These are phyloP conservation scores for Asterophora parasitica DNA, from an alignment of 768 basidiomycete genomes.

Conservation along the genomic window DNA sequence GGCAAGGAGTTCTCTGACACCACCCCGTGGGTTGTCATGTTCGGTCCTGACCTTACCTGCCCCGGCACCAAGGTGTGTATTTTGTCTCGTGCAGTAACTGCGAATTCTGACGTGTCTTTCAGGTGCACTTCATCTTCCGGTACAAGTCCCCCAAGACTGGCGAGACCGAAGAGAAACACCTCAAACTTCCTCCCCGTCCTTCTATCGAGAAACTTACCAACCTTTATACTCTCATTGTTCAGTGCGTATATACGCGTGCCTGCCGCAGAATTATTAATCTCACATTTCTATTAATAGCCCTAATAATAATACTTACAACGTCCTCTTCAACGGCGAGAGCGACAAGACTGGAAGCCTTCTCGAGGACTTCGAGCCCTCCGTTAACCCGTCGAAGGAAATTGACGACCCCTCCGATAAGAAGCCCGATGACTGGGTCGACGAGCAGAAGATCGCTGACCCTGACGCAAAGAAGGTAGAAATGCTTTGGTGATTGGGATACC, in stretches of 20 bases:
- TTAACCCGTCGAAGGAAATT: slow-evolving; percentile 92
- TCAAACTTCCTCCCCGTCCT: slow-evolving; percentile 74
- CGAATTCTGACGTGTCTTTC: slow-evolving; percentile 6
- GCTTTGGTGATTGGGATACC: too few species aligned
- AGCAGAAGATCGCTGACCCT: slow-evolving; percentile 78
- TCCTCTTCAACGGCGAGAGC: slow-evolving; percentile 83
- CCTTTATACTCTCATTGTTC: slow-evolving; percentile 89
- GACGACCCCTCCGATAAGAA: slow-evolving; percentile 90
- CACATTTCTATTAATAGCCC: slow-evolving; percentile 45
- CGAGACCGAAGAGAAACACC: slow-evolving; percentile 96
- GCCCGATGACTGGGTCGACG: slow-evolving; percentile 91
- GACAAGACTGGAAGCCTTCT: slow-evolving; percentile 79
- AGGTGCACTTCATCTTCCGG: slow-evolving; percentile 99
- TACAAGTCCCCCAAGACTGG: slow-evolving; percentile 92
- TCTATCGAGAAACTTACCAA: slow-evolving; percentile 87
- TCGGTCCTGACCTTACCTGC: slow-evolving; percentile 93
- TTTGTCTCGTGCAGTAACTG: background rate
- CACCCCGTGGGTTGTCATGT: slow-evolving; percentile 95
- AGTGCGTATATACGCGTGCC: slow-evolving; percentile 46
- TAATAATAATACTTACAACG: slow-evolving; percentile 92
- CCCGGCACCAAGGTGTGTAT: slow-evolving; percentile 77
- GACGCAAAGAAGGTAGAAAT: slow-evolving; percentile 69
- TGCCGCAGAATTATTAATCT: slow-evolving; percentile 2
- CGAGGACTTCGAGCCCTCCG: slow-evolving; percentile 88
- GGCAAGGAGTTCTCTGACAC: slow-evolving; percentile 92